Conservation (phyloP, 805 yeast genomes). For the Metschnikowia matae region DNA sequence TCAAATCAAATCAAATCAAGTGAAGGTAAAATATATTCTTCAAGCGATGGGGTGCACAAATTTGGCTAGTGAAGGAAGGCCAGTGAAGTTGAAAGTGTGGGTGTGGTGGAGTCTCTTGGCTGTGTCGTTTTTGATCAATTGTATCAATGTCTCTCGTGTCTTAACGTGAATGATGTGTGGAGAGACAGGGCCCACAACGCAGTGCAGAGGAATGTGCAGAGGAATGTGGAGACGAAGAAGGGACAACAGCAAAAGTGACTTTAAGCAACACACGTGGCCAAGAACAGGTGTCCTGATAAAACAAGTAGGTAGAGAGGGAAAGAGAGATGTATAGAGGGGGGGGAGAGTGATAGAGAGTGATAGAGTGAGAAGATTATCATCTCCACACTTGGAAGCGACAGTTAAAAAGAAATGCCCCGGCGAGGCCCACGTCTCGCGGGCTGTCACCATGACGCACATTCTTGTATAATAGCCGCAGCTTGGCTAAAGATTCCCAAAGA, state of each 20-base stretch:
- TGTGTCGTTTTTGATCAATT: too few relatives aligned
- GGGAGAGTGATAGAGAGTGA: background rate
- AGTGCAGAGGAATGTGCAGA: conserved; percentile 1
- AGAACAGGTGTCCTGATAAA: background rate
- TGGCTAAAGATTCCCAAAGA: background rate
- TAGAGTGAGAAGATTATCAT: background rate
- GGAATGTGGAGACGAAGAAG: too few relatives aligned
- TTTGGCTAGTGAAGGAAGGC: background rate
- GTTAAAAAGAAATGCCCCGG: background rate
- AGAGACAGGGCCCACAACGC: background rate
- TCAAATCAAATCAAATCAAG: too few relatives aligned
- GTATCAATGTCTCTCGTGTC: too few relatives aligned
- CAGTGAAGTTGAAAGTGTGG: too few relatives aligned
- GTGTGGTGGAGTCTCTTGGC: too few relatives aligned
- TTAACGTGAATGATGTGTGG: background rate
- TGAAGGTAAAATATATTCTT: too few relatives aligned
- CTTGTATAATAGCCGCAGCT: background rate
- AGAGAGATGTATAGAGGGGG: too few relatives aligned
- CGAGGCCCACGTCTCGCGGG: background rate
- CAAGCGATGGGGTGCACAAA: background rate
- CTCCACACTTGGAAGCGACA: conserved; percentile 1
- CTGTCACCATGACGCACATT: conserved; percentile 2
- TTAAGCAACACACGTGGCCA: background rate
- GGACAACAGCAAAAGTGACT: background rate
- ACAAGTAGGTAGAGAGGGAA: background rate